Evolutionary conservation across 768 basidiomycete species (phyloP), one percentile per base, ranked within the genome.

Genomic region (Trametes sanguinea): DNA sequence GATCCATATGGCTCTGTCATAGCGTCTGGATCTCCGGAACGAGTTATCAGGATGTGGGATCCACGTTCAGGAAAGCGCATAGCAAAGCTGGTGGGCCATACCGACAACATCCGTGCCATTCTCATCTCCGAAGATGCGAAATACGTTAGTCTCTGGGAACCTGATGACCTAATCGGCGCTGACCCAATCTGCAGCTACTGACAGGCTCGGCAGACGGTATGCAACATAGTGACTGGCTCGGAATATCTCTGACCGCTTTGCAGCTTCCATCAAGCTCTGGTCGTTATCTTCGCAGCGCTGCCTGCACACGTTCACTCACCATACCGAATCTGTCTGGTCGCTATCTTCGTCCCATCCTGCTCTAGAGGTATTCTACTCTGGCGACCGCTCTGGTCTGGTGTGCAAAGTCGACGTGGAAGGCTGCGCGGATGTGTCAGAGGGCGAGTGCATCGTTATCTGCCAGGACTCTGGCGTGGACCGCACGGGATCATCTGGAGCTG

Each of bases 271-370:
- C 73, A 98, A 96, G 72, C 83, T 98, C 32, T 99, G 97, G 97
- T 98, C 95, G 1, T 80, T 98, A 16, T 76, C 83, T 1, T 85
- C 92, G 0, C 95, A 98, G 71, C 83, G 91, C 10, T 96, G 94
- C 69, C 76, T 99, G 14, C 95, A 99, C 69, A 98, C 96, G 2
- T 99, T 98, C 77, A 92, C 92, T 0, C 89, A 98, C 70, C 96
- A 98, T 72, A 87, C 91, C 13, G 94, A 95, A 62, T 91, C 90
- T 13, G 94, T 98, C 48, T 98, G 97, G 96, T 88, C 95, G 0
- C 79, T 99, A 6, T 86, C 85, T 71, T 96, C 95, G 8, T 81
- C 85, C 0, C 95, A 98, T 72, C 92, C 95, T 0, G 86, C 89
- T 7, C 80, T 99, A 54, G 86, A 85, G 72, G 81, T 86, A 1